Conservation (phyloP, 768 basidiomycete genomes). For the Boletus pseudopeckii region DNA sequence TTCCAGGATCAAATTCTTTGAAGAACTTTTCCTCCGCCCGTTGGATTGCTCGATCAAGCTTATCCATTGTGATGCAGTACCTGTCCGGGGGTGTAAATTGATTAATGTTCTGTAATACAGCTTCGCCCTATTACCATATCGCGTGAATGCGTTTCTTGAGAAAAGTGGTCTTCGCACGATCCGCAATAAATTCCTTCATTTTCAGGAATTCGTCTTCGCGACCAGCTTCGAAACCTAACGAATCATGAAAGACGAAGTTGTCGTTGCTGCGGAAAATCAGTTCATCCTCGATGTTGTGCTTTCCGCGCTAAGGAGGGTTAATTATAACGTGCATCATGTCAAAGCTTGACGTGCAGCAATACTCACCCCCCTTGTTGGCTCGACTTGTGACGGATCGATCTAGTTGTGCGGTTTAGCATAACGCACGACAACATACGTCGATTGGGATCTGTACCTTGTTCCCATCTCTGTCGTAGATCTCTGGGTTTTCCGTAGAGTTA, state of each 20-base stretch:
- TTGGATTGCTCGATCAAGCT: background rate
- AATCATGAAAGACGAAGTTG: constrained; percentile 5
- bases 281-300: background rate
- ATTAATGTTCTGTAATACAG: background rate
- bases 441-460: background rate
- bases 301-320: background rate
- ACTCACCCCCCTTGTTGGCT: background rate
- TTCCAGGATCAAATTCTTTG: no score
- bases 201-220: background rate
- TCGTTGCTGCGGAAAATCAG: constrained; percentile 1
- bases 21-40: background rate
- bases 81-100: background rate
- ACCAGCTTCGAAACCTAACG: constrained; percentile 5
- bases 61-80: constrained; percentile 10
- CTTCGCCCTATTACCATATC: constrained; percentile 1
- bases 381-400: constrained; percentile 2
- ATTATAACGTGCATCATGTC: no score
- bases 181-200: constrained; percentile 3
- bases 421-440: background rate
- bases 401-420: background rate
- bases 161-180: background rate
- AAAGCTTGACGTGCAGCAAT: no score
- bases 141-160: constrained; percentile 7
- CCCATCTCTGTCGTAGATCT: constrained; percentile 1
- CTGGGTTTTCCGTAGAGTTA: background rate